Base-by-base conservation (phyloP, 495 filamentous ascomycete species). In the Aspergillus affinis region DNA sequence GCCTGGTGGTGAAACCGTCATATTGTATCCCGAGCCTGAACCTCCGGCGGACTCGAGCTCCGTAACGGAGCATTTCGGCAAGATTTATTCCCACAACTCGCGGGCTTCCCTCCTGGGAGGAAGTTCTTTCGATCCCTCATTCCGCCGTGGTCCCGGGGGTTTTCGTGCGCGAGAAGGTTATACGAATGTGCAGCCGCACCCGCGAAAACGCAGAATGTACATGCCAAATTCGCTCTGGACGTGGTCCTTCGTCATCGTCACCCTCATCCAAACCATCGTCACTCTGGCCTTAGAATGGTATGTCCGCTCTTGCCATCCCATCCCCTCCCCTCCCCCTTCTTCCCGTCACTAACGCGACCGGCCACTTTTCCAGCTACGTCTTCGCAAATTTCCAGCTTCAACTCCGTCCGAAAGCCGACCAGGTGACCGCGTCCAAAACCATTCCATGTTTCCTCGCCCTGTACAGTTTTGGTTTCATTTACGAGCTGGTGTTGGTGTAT, bases 401-500 rank as follows among this genome's bases (percentile, higher is more conserved):
- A 90, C 56, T 96, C 89, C 57, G 70, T 20, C 36, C 61, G 2
- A 57, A 64, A 32, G 58, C 72, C 30, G 61, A 75, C 29, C 58
- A 62, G 26, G 69, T 74, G 59, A 75, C 86, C 48, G 60, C 76
- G 0, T 74, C 76, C 17, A 87, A 86, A 69, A 90, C 89, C 0
- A 90, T 94, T 53, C 88, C 90, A 23, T 96, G 91, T 15, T 97
- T 97, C 74, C 81, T 98, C 23, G 88, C 93, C 12, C 82, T 98
- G n/a, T 95, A 97, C 75, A 95, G 97, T 70, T 96, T 98, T 73
- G 94, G 91, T 54, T 96, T 95, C 74, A 69, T 98, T 56, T 98
- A 98, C 75, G 86, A 97, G 66, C 71, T 98, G 6, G 72, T 94
- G 32, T 78, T 98, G 23, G 88, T 94, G 15, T 97, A 90, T 76